Conservation (phyloP, 768 basidiomycete genomes). For the Kwoniella sp. region DNA sequence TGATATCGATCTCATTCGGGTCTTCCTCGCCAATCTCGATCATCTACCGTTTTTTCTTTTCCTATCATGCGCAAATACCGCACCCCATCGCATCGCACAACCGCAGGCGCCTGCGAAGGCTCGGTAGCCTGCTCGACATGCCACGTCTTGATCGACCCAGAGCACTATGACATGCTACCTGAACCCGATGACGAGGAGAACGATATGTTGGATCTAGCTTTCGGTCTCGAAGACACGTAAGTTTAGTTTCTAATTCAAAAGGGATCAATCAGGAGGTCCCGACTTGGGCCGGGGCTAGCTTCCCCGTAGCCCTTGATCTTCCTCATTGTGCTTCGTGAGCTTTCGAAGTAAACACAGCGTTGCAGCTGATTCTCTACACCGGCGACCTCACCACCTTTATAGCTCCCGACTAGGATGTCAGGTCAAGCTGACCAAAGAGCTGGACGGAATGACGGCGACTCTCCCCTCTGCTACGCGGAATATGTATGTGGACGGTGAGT, state of each 20-base stretch:
- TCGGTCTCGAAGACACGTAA: slow-evolving; percentile 90
- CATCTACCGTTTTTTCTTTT: too few relatives aligned
- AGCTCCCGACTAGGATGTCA: slow-evolving; percentile 63
- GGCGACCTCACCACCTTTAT: too few relatives aligned
- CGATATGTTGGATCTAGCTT: slow-evolving; percentile 87
- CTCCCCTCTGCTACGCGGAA: slow-evolving; percentile 91
- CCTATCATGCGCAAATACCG: not conserved
- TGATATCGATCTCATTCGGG: too few relatives aligned
- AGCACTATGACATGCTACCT: slow-evolving; percentile 80
- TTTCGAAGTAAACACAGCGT: too few relatives aligned
- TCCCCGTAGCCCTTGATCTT: too few relatives aligned
- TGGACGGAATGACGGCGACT: slow-evolving; percentile 82
- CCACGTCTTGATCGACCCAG: slow-evolving; percentile 80
- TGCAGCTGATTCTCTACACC: too few relatives aligned
- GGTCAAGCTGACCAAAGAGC: slow-evolving; percentile 69
- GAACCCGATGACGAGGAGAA: slow-evolving; percentile 98
- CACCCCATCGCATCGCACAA: too few relatives aligned
- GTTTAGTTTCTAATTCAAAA: too few relatives aligned
- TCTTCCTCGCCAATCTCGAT: too few relatives aligned
- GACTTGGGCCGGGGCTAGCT: too few relatives aligned
- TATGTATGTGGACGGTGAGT: slow-evolving; percentile 92
- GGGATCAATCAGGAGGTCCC: too few relatives aligned
- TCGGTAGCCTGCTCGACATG: slow-evolving; percentile 97
- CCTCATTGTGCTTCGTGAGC: too few relatives aligned
- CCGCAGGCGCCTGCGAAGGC: slow-evolving; percentile 88